Base-by-base conservation (phyloP, 352 stramenopile species). In the Globisporangium barbulae region DNA sequence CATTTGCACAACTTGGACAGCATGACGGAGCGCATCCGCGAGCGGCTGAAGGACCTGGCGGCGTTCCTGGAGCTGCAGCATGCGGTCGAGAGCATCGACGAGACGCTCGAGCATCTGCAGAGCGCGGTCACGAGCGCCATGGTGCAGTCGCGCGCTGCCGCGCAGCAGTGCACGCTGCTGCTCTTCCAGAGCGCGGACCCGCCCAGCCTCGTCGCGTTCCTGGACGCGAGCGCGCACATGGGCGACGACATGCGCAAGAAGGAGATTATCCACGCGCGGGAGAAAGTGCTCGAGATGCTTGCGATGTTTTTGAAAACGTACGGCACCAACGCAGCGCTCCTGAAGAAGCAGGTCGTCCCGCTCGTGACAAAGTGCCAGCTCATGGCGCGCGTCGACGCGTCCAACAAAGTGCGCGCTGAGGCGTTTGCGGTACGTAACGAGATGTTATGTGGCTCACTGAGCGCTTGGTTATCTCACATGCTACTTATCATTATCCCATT, bases 121-220 rank as follows among this genome's bases (percentile, higher is more conserved):
- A 72, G 39, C 8, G 81, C 79, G 31, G 56, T 77, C 1, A 60
- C 61, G 3, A 72, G 78, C 37, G 70, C 73, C 33, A 91, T 93
- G 83, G 65, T 59, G 35, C 79, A 73, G 31, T 91, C 81, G 39
- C 76, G 78, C 48, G 78, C 76, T 17, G 69, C 68, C 6, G 83
- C 81, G 49, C 78, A 90, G 68, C 81, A 89, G 61, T 86, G 79
- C 53, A 86, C 79, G 57, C 79, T 86, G 59, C 63, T 81, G 31
- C 59, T 93, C 53, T 88, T 90, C 62, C 70, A 87, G 64, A 83
- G 69, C 54, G 37, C 52, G 1, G 70, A 88, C 1, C 81, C 79
- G 35, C 78, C 76, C 2, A 90, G 72, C 71, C 61, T 91, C 12
- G 25, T 88, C 28, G 66, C 58, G 52, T 93, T 93, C 61, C 53